These are phyloP conservation scores for Polychaeton citri DNA, from an alignment of 2,329 filamentous ascomycete species.

Conservation along the genomic window DNA sequence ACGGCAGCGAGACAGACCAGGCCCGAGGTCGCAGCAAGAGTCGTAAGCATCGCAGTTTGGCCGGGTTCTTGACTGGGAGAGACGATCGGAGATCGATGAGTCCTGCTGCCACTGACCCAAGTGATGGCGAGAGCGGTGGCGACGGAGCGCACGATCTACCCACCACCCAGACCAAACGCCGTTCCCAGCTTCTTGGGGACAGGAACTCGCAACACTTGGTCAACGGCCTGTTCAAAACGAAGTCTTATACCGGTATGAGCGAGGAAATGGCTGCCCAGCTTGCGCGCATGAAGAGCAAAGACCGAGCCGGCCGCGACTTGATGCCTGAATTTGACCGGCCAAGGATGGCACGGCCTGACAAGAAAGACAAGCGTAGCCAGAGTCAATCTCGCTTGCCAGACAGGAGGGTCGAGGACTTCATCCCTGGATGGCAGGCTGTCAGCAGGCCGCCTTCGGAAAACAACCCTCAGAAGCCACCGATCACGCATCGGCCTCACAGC, in stretches of 20 bases:
- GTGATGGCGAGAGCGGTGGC: not conserved
- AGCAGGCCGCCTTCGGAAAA: slow-evolving; percentile 9
- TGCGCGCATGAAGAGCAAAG: slow-evolving; percentile 4
- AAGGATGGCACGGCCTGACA: slow-evolving; percentile 1
- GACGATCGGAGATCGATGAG: not conserved
- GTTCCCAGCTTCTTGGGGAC: not conserved
- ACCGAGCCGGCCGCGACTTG: slow-evolving; percentile 5
- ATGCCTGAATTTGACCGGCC: slow-evolving; percentile 1
- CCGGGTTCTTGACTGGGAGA: not conserved
- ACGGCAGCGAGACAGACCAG: slow-evolving; percentile 4
- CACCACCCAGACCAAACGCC: not conserved
- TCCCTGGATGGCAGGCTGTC: slow-evolving; percentile 12
- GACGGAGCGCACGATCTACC: not conserved
- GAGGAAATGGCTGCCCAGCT: slow-evolving; percentile 2
- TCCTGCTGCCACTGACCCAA: not conserved
- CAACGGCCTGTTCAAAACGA: not conserved
- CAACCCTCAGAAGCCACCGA: slow-evolving; percentile 1
- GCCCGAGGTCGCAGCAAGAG: slow-evolving; percentile 1
- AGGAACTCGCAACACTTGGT: not conserved
- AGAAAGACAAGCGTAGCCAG: not conserved
- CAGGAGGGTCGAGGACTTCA: slow-evolving; percentile 13
- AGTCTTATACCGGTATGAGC: slow-evolving; percentile 1
- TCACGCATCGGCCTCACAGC: slow-evolving; percentile 5
- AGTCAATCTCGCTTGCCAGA: not conserved
- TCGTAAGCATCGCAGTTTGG: not conserved